Percentiles rank a stretch among this genome's conserved stretches.
Conservation (phyloP, 1,284 basidiomycete genomes). For the Malassezia japonica region DNA sequence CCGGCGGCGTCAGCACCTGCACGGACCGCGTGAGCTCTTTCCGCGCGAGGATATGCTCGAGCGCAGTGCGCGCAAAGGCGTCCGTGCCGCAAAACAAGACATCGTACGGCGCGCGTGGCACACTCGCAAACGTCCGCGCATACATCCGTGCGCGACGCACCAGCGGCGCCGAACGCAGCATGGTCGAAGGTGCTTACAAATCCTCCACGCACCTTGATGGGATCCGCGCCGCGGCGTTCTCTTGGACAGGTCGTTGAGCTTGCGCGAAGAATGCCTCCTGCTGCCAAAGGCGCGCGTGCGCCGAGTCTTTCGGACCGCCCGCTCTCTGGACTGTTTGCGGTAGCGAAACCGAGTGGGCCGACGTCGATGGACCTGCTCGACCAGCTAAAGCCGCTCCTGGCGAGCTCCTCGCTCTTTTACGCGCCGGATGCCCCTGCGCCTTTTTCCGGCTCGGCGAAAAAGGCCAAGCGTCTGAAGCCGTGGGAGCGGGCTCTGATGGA, state of each 20-base stretch:
- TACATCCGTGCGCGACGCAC: not conserved
- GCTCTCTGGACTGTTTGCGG: constrained; percentile 68
- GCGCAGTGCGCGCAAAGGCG: constrained; percentile 21
- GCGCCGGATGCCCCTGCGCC: constrained; percentile 48
- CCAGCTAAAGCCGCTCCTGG: constrained; percentile 68
- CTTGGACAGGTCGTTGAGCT: not conserved
- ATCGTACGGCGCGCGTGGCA: constrained; percentile 27
- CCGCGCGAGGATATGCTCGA: constrained; percentile 14
- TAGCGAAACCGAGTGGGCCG: constrained; percentile 75
- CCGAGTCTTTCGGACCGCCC: constrained; percentile 49
- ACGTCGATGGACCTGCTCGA: constrained; percentile 86
- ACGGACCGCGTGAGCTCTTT: constrained; percentile 45
- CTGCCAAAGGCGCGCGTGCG: not conserved
- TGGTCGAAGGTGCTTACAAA: not conserved
- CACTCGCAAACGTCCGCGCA: not conserved
- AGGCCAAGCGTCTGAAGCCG: constrained; percentile 26
- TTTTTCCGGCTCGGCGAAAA: constrained; percentile 15
- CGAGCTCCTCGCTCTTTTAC: constrained; percentile 66
- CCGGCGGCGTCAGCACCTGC: constrained; percentile 58
- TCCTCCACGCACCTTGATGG: not conserved
- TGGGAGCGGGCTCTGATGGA: constrained; percentile 18
- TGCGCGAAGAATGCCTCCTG: not conserved
- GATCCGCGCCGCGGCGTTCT: no score
- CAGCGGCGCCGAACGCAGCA: not conserved
- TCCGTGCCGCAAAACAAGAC: constrained; percentile 46